A percentile compares a stretch with the other conserved stretches of the same genome.
phyloP scores from a whole-genome alignment of 2,329 filamentous ascomycete genomes.

The Fusarium sp. region DNA sequence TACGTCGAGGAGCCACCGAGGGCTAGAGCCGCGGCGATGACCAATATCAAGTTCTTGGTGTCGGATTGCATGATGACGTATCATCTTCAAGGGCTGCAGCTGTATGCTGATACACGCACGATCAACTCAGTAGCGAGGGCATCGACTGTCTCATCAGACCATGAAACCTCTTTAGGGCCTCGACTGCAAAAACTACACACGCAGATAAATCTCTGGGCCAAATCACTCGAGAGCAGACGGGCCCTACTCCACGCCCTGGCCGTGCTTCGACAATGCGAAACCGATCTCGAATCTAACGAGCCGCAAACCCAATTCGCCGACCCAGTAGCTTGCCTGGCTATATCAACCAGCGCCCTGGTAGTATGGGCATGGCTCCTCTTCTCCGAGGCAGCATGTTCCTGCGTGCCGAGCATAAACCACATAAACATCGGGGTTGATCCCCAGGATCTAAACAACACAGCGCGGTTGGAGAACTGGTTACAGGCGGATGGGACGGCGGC shows the following conservation, averaged over 20 bases:
- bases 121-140: constrained; percentile 49
- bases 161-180: constrained; percentile 31
- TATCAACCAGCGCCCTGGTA: constrained; percentile 51
- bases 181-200: constrained; percentile 41
- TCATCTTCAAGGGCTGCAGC: constrained; percentile 54
- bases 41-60: constrained; percentile 50
- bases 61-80: constrained; percentile 55
- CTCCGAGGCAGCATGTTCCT: constrained; percentile 46
- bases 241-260: constrained; percentile 54
- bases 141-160: constrained; percentile 16
- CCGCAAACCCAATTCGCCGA: constrained; percentile 45
- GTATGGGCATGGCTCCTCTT: constrained; percentile 56
- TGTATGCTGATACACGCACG: constrained; percentile 53
- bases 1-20: constrained; percentile 45
- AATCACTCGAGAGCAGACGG: constrained; percentile 49
- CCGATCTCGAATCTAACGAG: constrained; percentile 34
- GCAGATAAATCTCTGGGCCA: constrained; percentile 50
- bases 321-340: constrained; percentile 53
- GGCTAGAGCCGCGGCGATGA: constrained; percentile 45
- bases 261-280: constrained; percentile 50
- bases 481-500: constrained; percentile 42
- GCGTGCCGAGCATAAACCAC: constrained; percentile 45
- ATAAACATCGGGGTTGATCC: constrained; percentile 43
- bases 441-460: constrained; percentile 44
- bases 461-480: constrained; percentile 50